phyloP scores from a whole-genome alignment of 805 yeast genomes.

The Saturnispora bothae region DNA sequence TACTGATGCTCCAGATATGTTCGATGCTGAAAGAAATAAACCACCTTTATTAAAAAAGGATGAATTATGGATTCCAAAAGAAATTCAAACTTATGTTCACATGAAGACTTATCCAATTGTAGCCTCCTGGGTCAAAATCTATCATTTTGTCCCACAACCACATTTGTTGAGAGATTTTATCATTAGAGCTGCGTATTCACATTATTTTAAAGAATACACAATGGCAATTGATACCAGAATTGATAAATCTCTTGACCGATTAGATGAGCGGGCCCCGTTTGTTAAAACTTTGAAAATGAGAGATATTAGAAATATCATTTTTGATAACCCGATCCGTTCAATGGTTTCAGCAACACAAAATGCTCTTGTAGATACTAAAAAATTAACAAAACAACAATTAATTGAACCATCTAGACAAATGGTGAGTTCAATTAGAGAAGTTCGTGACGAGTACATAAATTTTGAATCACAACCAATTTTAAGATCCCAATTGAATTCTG shows the following conservation, averaged over 20 bases:
- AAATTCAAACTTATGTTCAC: conserved; percentile 30
- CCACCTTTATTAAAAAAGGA: no score
- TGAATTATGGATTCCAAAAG: conserved; percentile 10
- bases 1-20: background rate
- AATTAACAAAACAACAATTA: conserved; percentile 19
- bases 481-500: conserved; percentile 52
- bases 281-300: conserved; percentile 44
- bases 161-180: conserved; percentile 19
- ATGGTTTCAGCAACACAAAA: background rate
- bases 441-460: conserved; percentile 4
- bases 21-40: background rate
- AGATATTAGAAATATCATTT: conserved; percentile 32
- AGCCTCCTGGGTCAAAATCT: conserved; percentile 24
- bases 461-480: conserved; percentile 48
- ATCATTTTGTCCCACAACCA: conserved; percentile 20
- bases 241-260: conserved; percentile 37
- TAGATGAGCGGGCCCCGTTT: conserved; percentile 53
- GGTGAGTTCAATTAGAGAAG: conserved; percentile 36
- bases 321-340: conserved; percentile 36
- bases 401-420: conserved; percentile 41
- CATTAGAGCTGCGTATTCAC: conserved; percentile 19
- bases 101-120: conserved; percentile 40
- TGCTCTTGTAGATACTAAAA: conserved; percentile 16
- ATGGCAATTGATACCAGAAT: conserved; percentile 36
- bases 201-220: conserved; percentile 16